phyloP scores from a whole-genome alignment of 1,284 basidiomycete genomes.

The Heliocybe sulcata region DNA sequence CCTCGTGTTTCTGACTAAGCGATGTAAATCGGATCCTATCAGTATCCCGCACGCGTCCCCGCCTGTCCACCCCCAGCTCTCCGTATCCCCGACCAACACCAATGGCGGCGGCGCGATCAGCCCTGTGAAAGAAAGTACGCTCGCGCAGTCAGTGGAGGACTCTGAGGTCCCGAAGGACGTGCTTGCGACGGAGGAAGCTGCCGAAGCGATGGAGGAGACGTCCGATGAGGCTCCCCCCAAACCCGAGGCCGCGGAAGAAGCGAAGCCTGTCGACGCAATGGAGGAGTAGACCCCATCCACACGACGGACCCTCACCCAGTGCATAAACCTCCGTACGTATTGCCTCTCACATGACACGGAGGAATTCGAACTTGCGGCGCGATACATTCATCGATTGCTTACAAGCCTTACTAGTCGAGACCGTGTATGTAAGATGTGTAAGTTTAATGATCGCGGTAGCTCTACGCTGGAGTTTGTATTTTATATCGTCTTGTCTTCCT shows the following conservation, averaged over 20 bases:
- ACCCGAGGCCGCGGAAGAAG: background rate
- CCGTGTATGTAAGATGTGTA: background rate
- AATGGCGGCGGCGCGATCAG: constrained; percentile 38
- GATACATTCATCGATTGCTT: background rate
- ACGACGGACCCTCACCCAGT: too few relatives aligned
- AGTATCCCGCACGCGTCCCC: constrained; percentile 75
- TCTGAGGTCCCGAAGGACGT: background rate
- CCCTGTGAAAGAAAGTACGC: constrained; percentile 58
- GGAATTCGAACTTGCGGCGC: background rate
- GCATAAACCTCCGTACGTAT: background rate
- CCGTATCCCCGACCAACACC: constrained; percentile 65
- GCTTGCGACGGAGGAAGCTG: constrained; percentile 5
- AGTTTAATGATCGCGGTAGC: background rate
- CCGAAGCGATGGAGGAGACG: constrained; percentile 3
- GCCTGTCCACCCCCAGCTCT: constrained; percentile 50
- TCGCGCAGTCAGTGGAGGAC: constrained; percentile 25
- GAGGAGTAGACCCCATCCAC: too few relatives aligned
- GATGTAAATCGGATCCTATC: constrained; percentile 8
- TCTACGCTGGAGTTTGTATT: background rate
- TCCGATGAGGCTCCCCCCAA: background rate
- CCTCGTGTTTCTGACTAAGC: constrained; percentile 8
- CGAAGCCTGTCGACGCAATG: background rate
- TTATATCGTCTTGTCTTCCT: background rate
- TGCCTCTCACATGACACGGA: background rate
- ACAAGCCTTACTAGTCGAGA: background rate